A percentile compares a stretch with the other conserved stretches of the same genome.
Evolutionary conservation across 495 filamentous ascomycete genomes (phyloP).

Genomic region (Lineolata rhizophorae): DNA sequence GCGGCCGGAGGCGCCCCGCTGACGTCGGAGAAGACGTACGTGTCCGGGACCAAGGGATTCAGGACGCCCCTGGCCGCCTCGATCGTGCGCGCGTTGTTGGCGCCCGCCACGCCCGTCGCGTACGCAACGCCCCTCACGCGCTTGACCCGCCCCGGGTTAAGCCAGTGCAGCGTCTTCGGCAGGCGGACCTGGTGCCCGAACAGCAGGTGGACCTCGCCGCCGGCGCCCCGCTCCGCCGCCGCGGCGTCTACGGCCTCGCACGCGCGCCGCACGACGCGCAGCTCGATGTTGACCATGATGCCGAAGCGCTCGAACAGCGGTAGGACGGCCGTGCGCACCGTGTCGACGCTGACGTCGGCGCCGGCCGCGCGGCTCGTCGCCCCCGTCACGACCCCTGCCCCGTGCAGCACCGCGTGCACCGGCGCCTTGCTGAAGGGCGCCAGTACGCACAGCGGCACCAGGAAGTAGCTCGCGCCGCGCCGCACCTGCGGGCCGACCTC

Average conservation of each 20-base stretch:
- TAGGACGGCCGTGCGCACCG: slow-evolving; percentile 76
- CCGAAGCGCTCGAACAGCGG: slow-evolving; percentile 80
- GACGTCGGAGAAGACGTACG: slow-evolving; percentile 64
- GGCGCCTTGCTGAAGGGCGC: slow-evolving; percentile 83
- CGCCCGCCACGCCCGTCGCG: slow-evolving; percentile 66
- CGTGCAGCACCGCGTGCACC: slow-evolving; percentile 71
- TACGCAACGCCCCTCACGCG: slow-evolving; percentile 83
- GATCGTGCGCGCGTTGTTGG: slow-evolving; percentile 91
- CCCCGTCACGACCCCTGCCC: slow-evolving; percentile 82
- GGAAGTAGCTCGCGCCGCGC: slow-evolving; percentile 79
- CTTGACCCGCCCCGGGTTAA: slow-evolving; percentile 75
- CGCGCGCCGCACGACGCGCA: slow-evolving; percentile 59
- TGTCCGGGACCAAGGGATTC: slow-evolving; percentile 66
- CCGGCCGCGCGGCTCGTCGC: slow-evolving; percentile 50
- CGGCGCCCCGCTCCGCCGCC: slow-evolving; percentile 48
- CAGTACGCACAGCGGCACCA: slow-evolving; percentile 70
- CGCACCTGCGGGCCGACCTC: slow-evolving; percentile 36
- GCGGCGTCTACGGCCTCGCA: slow-evolving; percentile 52
- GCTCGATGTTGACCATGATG: slow-evolving; percentile 68
- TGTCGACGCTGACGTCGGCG: slow-evolving; percentile 79
- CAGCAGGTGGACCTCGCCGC: slow-evolving; percentile 76
- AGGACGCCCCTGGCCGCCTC: slow-evolving; percentile 69
- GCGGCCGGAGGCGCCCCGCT: slow-evolving; percentile 26
- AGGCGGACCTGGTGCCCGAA: slow-evolving; percentile 83
- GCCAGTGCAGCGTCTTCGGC: slow-evolving; percentile 75